Evolutionary conservation across 164 flowering plant genomes (phyloP), one percentile per base, ranked within the genome.

Genomic region (Protea cynaroides): DNA sequence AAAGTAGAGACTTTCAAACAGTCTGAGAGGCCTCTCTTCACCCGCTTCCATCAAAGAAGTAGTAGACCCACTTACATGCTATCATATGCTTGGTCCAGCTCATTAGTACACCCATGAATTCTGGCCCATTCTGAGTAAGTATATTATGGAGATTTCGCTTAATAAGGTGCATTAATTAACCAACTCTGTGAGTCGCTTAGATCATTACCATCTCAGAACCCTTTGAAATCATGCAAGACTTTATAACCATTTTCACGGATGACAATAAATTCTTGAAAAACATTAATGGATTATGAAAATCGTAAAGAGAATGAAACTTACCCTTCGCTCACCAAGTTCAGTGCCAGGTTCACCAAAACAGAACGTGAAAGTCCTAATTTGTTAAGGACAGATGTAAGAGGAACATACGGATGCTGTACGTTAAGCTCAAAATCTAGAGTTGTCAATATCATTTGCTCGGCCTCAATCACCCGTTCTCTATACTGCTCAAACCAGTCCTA

Each of bases 401-500:
- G 82, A 75, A 43, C 85, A 65, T 85, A 91, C 37, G 99, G 99
- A 74, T 94, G 99, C 66, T 86, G 86, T 75, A 94, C 99, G 67
- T 63, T 77, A 34, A 94, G 87, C 83, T 94, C 99, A 80, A 94
- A 94, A 69, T 94, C 82, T 47, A 94, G 79, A 43, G 99, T 94
- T 23, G 90, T 88, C 72, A 94, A 73, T 60, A 94, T 84, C 85
- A 89, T 68, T 53, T 86, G 85, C 80, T 94, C 99, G 57, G 99
- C 96, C 69, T 85, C 96, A 71, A 71, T 75, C 51, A 88, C 82
- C 56, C 86, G 82, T 54, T 94, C 96, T 21, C 90, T 81, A 71
- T 86, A 94, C 74, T 88, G 86, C 75, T 91, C 97, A 70, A 94
- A 94, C 96, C 96, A 94, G 61, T 80, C 96, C 99, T 94, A 86